Evolutionary conservation across 371 early-diverging fungal genomes (phyloP).

Genomic region (Blakeslea trispora): DNA sequence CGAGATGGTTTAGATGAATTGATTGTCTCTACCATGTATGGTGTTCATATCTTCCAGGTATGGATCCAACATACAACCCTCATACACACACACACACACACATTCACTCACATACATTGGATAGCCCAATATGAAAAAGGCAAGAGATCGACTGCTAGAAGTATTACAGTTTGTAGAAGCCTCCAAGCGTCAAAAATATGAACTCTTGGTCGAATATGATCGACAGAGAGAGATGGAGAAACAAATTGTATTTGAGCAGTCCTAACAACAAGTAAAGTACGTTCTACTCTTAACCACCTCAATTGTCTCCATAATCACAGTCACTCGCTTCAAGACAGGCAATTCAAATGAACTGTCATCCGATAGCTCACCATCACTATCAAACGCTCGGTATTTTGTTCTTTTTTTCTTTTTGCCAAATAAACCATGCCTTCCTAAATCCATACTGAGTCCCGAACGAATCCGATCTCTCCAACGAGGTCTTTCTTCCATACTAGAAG

Average conservation of each 20-base stretch:
- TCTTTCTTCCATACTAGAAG: constrained; percentile 2
- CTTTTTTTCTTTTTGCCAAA: constrained; percentile 15
- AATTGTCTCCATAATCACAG: constrained; percentile 34
- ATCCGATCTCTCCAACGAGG: constrained; percentile 22
- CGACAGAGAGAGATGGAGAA: constrained; percentile 48
- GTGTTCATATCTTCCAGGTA: constrained; percentile 71
- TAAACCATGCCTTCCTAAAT: constrained; percentile 15
- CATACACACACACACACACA: too few species aligned
- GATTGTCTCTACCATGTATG: constrained; percentile 71
- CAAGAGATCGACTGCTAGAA: constrained; percentile 41
- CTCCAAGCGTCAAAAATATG: constrained; percentile 42
- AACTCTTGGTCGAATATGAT: constrained; percentile 40
- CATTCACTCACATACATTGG: too few species aligned
- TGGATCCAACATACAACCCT: too few species aligned
- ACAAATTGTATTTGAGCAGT: constrained; percentile 43
- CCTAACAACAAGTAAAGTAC: constrained; percentile 37
- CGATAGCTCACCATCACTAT: constrained; percentile 25
- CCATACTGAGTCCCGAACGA: constrained; percentile 17
- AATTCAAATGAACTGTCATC: constrained; percentile 9
- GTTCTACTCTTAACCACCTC: constrained; percentile 35
- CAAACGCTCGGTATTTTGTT: constrained; percentile 23
- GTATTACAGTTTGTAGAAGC: constrained; percentile 46
- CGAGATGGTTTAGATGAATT: constrained; percentile 73
- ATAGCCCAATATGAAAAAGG: constrained; percentile 52
- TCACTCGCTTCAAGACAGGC: constrained; percentile 18